These are phyloP conservation scores for Calonectria leucothoes DNA, from an alignment of 2,329 filamentous ascomycete species.

Conservation along the genomic window DNA sequence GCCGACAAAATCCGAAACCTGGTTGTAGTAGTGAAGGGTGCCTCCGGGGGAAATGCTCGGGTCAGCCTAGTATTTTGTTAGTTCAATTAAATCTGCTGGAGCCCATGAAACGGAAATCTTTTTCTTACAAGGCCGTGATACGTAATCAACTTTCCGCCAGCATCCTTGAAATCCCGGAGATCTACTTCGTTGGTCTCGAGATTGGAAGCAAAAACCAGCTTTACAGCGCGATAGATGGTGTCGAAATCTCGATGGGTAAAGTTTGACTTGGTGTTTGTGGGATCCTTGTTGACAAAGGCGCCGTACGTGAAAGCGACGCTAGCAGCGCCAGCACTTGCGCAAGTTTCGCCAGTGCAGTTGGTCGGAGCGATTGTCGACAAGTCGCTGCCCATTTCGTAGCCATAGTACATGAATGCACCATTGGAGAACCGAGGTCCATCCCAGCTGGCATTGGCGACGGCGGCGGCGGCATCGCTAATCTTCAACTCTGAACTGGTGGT, in stretches of 20 bases:
- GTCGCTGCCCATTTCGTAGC: constrained; percentile 1
- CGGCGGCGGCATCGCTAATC: background rate
- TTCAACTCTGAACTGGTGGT: background rate
- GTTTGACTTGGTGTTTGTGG: background rate
- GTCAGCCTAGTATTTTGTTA: constrained; percentile 3
- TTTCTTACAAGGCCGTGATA: background rate
- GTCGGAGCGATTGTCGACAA: background rate
- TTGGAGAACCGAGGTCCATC: background rate
- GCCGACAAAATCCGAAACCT: background rate
- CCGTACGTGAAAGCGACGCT: background rate
- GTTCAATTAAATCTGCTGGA: background rate
- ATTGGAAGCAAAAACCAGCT: constrained; percentile 10
- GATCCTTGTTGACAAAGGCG: background rate
- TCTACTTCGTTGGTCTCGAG: background rate
- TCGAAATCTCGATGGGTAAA: constrained; percentile 4
- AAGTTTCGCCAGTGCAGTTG: background rate
- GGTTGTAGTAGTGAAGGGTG: constrained; percentile 4
- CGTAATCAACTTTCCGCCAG: constrained; percentile 1
- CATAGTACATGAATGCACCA: background rate
- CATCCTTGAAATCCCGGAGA: background rate
- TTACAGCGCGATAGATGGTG: background rate
- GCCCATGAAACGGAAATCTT: too few relatives aligned
- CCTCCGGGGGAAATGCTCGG: constrained; percentile 5
- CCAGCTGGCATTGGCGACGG: constrained; percentile 13
- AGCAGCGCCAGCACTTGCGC: background rate